Evolutionary conservation across 208 protist species (phyloP).

Genomic region (Leishmania guyanensis): DNA sequence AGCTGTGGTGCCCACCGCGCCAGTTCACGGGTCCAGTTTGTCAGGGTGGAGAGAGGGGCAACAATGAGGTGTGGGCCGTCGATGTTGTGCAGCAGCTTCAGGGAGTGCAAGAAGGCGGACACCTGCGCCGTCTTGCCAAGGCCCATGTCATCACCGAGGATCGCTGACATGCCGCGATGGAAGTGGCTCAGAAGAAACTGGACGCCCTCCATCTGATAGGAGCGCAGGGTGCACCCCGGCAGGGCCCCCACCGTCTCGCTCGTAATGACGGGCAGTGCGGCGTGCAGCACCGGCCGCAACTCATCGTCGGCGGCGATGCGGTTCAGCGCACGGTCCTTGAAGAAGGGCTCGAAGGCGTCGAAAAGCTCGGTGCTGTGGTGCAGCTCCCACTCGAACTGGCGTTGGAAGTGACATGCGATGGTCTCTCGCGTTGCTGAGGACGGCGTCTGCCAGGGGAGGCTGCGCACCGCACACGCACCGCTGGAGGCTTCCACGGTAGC

Average conservation of each 20-base stretch:
- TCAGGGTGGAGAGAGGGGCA: constrained; percentile 95
- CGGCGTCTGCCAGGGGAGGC: constrained; percentile 52
- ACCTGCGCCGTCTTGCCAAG: constrained; percentile 98
- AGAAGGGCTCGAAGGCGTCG: constrained; percentile 77
- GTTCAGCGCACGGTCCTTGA: constrained; percentile 51
- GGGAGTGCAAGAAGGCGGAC: constrained; percentile 87
- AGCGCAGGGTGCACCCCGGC: constrained; percentile 71
- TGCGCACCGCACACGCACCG: constrained; percentile 31
- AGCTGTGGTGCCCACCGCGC: constrained; percentile 91
- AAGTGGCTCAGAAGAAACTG: constrained; percentile 94
- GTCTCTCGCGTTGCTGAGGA: constrained; percentile 40
- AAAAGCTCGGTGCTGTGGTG: constrained; percentile 41
- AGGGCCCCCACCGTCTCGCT: constrained; percentile 30
- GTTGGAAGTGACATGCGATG: constrained; percentile 52
- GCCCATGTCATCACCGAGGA: constrained; percentile 98
- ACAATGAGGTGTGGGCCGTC: constrained; percentile 96
- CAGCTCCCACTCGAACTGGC: constrained; percentile 76
- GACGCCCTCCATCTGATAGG: constrained; percentile 97
- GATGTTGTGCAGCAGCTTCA: constrained; percentile 66
- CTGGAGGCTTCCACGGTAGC: not conserved
- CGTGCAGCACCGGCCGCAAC: constrained; percentile 41
- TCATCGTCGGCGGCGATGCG: constrained; percentile 34
- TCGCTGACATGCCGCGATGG: constrained; percentile 82
- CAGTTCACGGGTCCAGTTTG: constrained; percentile 93
- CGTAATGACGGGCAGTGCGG: constrained; percentile 30